Evolutionary conservation across 805 yeast genomes (phyloP).

Genomic region (Debaryomyces tyrocola): DNA sequence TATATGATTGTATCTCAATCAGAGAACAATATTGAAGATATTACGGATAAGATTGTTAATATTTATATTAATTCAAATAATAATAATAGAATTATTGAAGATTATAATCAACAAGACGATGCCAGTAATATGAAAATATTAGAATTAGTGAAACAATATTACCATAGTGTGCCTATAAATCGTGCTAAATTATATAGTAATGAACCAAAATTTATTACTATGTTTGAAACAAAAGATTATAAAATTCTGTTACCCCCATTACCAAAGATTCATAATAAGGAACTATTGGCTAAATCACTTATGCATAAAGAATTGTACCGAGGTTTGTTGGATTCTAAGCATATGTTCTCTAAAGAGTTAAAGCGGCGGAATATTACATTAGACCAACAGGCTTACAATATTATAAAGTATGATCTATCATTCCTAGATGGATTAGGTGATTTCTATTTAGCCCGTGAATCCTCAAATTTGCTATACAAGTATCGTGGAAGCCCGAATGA

Average conservation of each 20-base stretch:
- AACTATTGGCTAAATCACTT: constrained; percentile 32
- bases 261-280: constrained; percentile 29
- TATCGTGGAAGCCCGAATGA: constrained; percentile 10
- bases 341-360: constrained; percentile 24
- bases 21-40: constrained; percentile 19
- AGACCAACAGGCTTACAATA: constrained; percentile 16
- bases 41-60: constrained; percentile 30
- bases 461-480: constrained; percentile 33
- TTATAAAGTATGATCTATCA: constrained; percentile 34
- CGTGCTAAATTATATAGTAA: constrained; percentile 21
- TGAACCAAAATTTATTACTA: constrained; percentile 15
- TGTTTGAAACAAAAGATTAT: constrained; percentile 23
- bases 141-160: constrained; percentile 23
- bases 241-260: constrained; percentile 32
- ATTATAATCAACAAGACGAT: neutral
- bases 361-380: constrained; percentile 15
- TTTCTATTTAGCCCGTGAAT: constrained; percentile 36
- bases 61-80: constrained; percentile 27
- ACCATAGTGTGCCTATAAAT: constrained; percentile 20
- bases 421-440: constrained; percentile 44
- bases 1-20: constrained; percentile 21
- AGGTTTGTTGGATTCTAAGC: constrained; percentile 26
- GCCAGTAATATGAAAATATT: constrained; percentile 13
- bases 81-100: constrained; percentile 5
- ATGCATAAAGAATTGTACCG: constrained; percentile 39